A percentile compares a stretch with the other conserved stretches of the same genome.
These are phyloP conservation scores for Wickerhamia fluorescens DNA, from an alignment of 805 yeast species.

Conservation along the genomic window DNA sequence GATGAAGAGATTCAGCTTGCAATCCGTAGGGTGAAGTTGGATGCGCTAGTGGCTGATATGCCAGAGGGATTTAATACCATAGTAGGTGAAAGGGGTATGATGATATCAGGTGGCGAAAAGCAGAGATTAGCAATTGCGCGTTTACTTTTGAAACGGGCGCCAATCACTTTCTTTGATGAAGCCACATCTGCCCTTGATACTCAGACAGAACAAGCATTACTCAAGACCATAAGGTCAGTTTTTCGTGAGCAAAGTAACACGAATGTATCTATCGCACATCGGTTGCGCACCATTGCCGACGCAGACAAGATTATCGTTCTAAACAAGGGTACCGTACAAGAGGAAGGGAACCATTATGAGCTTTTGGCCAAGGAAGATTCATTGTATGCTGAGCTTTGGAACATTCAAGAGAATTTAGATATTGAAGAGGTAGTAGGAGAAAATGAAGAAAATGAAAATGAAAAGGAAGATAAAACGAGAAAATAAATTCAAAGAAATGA, in stretches of 20 bases:
- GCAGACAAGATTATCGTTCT: slow-evolving; percentile 89
- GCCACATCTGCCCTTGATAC: slow-evolving; percentile 97
- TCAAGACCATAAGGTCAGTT: slow-evolving; percentile 64
- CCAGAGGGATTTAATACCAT: slow-evolving; percentile 83
- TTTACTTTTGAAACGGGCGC: slow-evolving; percentile 75
- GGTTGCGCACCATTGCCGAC: slow-evolving; percentile 90
- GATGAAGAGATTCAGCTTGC: slow-evolving; percentile 64
- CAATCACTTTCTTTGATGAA: slow-evolving; percentile 92
- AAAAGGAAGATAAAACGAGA: background rate
- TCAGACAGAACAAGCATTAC: slow-evolving; percentile 82
- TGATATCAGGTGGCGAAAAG: slow-evolving; percentile 99
- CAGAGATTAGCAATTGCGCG: slow-evolving; percentile 93
- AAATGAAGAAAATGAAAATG: slow-evolving; percentile 1
- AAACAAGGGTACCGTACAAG: slow-evolving; percentile 69
- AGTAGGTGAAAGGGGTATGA: slow-evolving; percentile 97
- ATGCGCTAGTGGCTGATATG: slow-evolving; percentile 52
- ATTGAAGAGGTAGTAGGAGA: slow-evolving; percentile 7
- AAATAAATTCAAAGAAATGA: background rate
- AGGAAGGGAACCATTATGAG: slow-evolving; percentile 76
- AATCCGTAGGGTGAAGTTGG: slow-evolving; percentile 64
- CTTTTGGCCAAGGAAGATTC: slow-evolving; percentile 50
- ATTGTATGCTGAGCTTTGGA: slow-evolving; percentile 79
- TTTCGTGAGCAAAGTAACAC: slow-evolving; percentile 57
- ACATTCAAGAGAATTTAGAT: slow-evolving; percentile 75
- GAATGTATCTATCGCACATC: slow-evolving; percentile 86